Conservation (phyloP, 2,329 filamentous ascomycete species). For the Sphaerulina populicola region DNA sequence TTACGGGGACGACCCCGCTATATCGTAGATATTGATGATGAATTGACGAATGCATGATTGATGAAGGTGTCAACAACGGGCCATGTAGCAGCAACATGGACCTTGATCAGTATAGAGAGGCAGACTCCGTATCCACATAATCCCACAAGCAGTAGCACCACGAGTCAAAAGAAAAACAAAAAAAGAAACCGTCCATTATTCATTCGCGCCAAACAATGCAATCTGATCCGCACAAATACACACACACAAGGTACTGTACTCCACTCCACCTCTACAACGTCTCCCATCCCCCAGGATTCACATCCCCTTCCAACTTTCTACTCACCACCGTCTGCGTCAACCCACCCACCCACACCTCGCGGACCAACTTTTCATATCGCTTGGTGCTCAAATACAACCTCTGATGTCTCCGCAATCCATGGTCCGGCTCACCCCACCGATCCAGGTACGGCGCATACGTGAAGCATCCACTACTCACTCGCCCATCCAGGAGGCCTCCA, state of each 20-base stretch:
- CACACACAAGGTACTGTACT: too few species aligned
- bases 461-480: constrained; percentile 57
- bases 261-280: constrained; percentile 39
- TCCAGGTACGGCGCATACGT: constrained; percentile 87
- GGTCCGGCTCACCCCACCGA: constrained; percentile 88
- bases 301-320: constrained; percentile 83
- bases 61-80: too few species aligned
- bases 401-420: constrained; percentile 73
- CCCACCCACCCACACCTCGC: constrained; percentile 79
- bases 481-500: neutral
- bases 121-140: too few species aligned
- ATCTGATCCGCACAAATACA: too few species aligned
- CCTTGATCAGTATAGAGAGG: too few species aligned
- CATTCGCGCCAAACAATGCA: too few species aligned
- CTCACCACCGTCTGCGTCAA: constrained; percentile 83
- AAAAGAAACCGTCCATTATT: too few species aligned
- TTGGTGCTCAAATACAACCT: constrained; percentile 91
- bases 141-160: too few species aligned
- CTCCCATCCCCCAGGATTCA: constrained; percentile 97
- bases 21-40: neutral
- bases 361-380: constrained; percentile 78
- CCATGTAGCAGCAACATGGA: too few species aligned
- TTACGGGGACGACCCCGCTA: neutral
- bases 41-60: too few species aligned
- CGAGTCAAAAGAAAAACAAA: too few species aligned